Base-by-base conservation (phyloP, 768 basidiomycete genomes). In the Russula olivacea region DNA sequence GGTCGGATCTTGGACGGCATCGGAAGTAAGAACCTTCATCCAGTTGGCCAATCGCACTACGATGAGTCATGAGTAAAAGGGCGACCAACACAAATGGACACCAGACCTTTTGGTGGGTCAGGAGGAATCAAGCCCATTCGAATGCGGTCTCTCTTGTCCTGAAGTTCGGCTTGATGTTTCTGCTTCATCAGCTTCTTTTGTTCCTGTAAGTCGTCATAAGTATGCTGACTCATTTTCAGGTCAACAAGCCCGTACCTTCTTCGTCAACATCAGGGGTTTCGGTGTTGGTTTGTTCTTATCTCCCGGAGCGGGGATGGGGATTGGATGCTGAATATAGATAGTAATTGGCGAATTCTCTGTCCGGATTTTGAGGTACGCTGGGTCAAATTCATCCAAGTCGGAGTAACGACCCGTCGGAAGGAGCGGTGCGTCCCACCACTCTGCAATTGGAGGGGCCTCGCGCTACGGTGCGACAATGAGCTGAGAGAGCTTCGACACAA, bases 121-220 rank as follows among this genome's bases (percentile, higher is more conserved):
- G 96, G 93, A 10, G 97, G 95, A 55, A 93, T 79, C 40, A 99
- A 81, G 59, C 97, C 97, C 95, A 98, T 98, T 65, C 91, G 84
- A 69, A 95, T 89, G 45, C 95, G 81, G 72, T 98, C 97, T 62
- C 93, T 83, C 75, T 94, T 93, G 73, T 99, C 97, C 75, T 97
- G 89, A 63, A 96, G 73, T 69, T 93, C 93, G 12, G 88, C 89
- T 70, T 91, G 87, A 51, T 96, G 81, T 57, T 89, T 80, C 71
- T 94, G 84, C 74, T 92, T 91, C 69, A 97, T 76, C 87, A 97
- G 88, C 82, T 98, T 98, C 87, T 98, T 98, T 80, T 89, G 88
- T 69, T 97, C 94, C 86, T 79, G 63, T 51, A 65, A 28, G 17
- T 45, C 14, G 6, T 23, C 40, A 36, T 58, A 71, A 28, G 59